Percentiles rank a stretch among this genome's conserved stretches.
These are phyloP conservation scores for Euphorbia lathyris DNA, from an alignment of 345 rosid genomes.

Conservation along the genomic window DNA sequence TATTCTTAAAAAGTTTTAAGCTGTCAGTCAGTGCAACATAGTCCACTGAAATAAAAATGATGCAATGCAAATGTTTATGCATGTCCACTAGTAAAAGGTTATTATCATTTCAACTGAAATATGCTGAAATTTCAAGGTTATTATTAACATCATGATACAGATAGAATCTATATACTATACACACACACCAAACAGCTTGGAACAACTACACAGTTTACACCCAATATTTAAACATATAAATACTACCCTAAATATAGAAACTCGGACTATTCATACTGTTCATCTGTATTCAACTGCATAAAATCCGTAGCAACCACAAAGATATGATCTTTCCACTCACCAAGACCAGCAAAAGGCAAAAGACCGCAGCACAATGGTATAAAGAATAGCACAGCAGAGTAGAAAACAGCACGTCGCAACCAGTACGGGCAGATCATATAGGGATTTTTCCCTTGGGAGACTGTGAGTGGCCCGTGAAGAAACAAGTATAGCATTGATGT, in stretches of 20 bases:
- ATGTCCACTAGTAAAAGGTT: no score
- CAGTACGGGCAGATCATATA: conserved; percentile 49
- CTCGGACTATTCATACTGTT: conserved; percentile 6
- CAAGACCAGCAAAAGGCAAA: conserved; percentile 60
- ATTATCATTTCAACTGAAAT: no score
- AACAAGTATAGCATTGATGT: conserved; percentile 39
- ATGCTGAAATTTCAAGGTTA: no score
- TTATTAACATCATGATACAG: no score
- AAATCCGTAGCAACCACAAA: conserved; percentile 12
- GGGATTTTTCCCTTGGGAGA: conserved; percentile 22
- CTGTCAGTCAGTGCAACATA: no score
- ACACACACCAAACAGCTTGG: not conserved
- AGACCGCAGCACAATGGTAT: conserved; percentile 68
- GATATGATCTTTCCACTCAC: conserved; percentile 72
- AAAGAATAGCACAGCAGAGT: conserved; percentile 33
- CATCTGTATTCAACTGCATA: not conserved
- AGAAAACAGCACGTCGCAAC: conserved; percentile 52
- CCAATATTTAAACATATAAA: not conserved
- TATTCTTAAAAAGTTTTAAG: no score
- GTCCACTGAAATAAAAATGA: no score
- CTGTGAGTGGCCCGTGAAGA: conserved; percentile 51
- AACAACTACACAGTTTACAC: not conserved
- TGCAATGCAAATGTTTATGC: no score
- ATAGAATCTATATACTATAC: no score
- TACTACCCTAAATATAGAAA: not conserved